Evolutionary conservation across 2,329 filamentous ascomycete species (phyloP).

Genomic region (Trichophaea hybrida): DNA sequence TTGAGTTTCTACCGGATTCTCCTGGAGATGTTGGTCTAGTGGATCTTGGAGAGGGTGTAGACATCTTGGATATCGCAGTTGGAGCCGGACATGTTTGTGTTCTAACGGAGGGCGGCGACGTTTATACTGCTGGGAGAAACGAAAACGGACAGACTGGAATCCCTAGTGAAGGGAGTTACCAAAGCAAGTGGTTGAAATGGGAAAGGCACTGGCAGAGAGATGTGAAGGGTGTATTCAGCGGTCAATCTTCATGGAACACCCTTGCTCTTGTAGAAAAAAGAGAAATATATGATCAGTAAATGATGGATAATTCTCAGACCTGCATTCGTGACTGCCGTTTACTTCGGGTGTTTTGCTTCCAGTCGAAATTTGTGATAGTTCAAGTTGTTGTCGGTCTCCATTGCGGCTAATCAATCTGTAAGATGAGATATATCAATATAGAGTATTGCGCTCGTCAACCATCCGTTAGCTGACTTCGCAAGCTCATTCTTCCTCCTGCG

Average conservation of each 20-base stretch:
- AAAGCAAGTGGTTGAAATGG: conserved; percentile 12
- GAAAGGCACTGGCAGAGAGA: not conserved
- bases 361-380: too few species aligned
- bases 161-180: not conserved
- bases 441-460: too few species aligned
- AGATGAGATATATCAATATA: too few species aligned
- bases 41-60: conserved; percentile 24
- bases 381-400: too few species aligned
- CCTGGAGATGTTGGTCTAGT: conserved; percentile 10
- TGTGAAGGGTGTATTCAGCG: not conserved
- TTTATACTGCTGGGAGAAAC: conserved; percentile 11
- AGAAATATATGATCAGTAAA: not conserved
- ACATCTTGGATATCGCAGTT: conserved; percentile 32
- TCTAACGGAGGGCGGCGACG: conserved; percentile 10
- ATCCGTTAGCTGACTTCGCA: too few species aligned
- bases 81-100: conserved; percentile 35
- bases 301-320: too few species aligned
- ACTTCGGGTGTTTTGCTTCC: too few species aligned
- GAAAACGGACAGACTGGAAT: conserved; percentile 13
- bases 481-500: too few species aligned
- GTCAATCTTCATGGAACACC: not conserved
- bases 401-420: too few species aligned
- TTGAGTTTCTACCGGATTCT: not conserved
- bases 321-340: too few species aligned
- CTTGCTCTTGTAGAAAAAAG: not conserved